These are phyloP conservation scores for Aspergillus ruber DNA, from an alignment of 2,329 filamentous ascomycete species.

Conservation along the genomic window DNA sequence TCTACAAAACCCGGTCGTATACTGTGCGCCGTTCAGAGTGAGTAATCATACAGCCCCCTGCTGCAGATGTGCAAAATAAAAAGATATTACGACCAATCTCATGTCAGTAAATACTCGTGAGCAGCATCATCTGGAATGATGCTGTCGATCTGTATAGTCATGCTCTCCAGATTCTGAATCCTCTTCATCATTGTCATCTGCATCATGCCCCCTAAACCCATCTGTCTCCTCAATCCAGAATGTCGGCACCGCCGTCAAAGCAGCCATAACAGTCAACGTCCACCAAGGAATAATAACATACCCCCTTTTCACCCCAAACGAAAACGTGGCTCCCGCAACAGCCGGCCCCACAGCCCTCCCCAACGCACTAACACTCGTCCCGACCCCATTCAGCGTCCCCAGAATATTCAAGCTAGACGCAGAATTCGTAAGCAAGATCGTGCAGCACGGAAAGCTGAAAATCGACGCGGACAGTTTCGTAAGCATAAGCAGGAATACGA, in stretches of 20 bases:
- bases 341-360: slow-evolving; percentile 76
- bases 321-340: slow-evolving; percentile 65
- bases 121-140: neutral
- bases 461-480: slow-evolving; percentile 70
- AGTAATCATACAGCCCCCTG: too few species aligned
- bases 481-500: slow-evolving; percentile 61
- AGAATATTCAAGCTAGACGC: slow-evolving; percentile 68
- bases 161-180: neutral
- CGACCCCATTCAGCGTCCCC: slow-evolving; percentile 85
- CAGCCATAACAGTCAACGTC: slow-evolving; percentile 59
- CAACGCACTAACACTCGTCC: slow-evolving; percentile 73
- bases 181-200: neutral
- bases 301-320: slow-evolving; percentile 65
- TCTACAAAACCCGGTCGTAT: too few species aligned
- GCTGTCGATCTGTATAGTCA: neutral
- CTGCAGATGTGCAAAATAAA: too few species aligned
- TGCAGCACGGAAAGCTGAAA: slow-evolving; percentile 81
- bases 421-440: slow-evolving; percentile 85
- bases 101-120: neutral
- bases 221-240: slow-evolving; percentile 70
- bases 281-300: slow-evolving; percentile 79
- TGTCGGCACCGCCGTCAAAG: slow-evolving; percentile 63
- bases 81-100: too few species aligned
- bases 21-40: too few species aligned
- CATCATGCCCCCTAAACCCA: slow-evolving; percentile 48